Evolutionary conservation across 352 stramenopile species (phyloP).

Genomic region (Phytophthora aleatoria): DNA sequence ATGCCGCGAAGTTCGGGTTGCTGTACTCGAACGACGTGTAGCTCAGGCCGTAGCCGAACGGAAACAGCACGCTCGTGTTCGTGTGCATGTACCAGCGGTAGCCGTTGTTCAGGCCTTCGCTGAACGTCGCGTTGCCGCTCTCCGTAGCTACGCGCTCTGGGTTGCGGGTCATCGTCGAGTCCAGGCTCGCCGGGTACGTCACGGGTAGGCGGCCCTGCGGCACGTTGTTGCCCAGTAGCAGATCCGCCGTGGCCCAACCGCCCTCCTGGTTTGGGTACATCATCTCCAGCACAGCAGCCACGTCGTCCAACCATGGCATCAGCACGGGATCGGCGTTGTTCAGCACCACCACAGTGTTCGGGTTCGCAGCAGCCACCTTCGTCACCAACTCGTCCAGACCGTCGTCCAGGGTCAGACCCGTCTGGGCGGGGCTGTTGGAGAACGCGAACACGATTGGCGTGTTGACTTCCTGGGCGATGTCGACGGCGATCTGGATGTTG

Average conservation of each 20-base stretch:
- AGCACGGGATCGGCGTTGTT: conserved; percentile 37
- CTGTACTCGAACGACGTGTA: conserved; percentile 45
- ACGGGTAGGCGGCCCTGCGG: conserved; percentile 37
- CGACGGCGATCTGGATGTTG: conserved; percentile 38
- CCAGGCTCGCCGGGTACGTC: conserved; percentile 32
- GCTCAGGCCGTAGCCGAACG: conserved; percentile 37
- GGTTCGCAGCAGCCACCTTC: conserved; percentile 34
- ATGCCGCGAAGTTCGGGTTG: conserved; percentile 31
- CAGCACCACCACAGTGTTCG: conserved; percentile 43
- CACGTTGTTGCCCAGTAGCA: conserved; percentile 37
- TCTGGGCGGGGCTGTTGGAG: conserved; percentile 33
- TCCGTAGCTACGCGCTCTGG: conserved; percentile 29
- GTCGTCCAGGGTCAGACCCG: conserved; percentile 32
- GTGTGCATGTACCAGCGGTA: conserved; percentile 40
- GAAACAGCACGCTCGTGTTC: conserved; percentile 40
- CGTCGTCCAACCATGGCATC: conserved; percentile 38
- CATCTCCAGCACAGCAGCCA: conserved; percentile 39
- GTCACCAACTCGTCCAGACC: conserved; percentile 34
- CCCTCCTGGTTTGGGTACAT: conserved; percentile 45
- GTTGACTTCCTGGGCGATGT: conserved; percentile 37
- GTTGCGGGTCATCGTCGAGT: conserved; percentile 36
- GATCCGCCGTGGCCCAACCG: conserved; percentile 35
- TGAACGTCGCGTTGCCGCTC: conserved; percentile 38
- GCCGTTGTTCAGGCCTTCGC: conserved; percentile 38
- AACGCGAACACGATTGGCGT: conserved; percentile 41